Evolutionary conservation across 371 early-diverging fungal genomes (phyloP), one percentile per base, ranked within the genome.

Genomic region (Sporodiniella umbellata): DNA sequence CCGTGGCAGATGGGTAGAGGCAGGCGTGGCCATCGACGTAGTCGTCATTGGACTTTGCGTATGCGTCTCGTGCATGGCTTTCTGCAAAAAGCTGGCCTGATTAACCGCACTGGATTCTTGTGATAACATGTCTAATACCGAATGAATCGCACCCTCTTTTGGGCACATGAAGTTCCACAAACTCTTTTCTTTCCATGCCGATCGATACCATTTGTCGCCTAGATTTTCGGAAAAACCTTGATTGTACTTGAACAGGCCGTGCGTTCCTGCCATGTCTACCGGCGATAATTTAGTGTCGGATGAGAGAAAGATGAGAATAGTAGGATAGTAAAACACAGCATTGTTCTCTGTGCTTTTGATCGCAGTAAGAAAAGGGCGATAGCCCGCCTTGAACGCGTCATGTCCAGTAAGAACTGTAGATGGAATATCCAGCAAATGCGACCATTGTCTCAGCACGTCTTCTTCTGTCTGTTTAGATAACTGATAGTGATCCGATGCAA

Each of bases 151-250:
- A 23, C 12, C 30, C 8, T 51, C 52, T 23, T 35, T 31, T 8
- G 61, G 55, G 40, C 56, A 51, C 0, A 38, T n/a, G 28, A 49
- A 60, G 4, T 60, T 46, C 63, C 63, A 62, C 12, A 50, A 50
- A 47, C 54, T 47, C 3, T 49, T 37, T 6, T 64, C 60, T n/a
- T 48, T 57, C 72, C 73, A 72, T 10, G 66, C 58, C 58, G 66
- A 62, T n/a, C 69, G 52, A 49, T 53, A 46, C 69, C 71, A 71
- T 52, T 67, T 62, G 26, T 72, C 65, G 2, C 69, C 73, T 15
- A 77, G 40, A 46, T 68, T 70, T 33, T 73, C 72, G 10, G 63
- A 58, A 18, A 58, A 48, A 1, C 76, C 76, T 39, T 65, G 63
- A 33, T 75, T 70, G 14, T 56, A 54, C 0, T 58, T 53, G 24